These are phyloP conservation scores for Carnegiea gigantea DNA, from an alignment of 179 eudicot genomes.

Conservation along the genomic window DNA sequence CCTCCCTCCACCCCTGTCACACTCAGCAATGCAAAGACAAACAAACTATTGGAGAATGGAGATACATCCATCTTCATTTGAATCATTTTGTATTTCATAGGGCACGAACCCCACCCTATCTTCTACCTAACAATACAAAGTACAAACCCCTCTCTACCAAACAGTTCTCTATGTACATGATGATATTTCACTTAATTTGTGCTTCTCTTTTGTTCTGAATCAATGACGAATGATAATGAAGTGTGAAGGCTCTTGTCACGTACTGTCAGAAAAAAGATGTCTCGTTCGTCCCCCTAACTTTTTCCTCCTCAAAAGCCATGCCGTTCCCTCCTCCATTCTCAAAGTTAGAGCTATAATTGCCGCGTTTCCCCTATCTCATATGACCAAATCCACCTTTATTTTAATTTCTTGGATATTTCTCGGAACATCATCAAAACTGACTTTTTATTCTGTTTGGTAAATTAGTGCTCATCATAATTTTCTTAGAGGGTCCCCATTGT, in stretches of 20 bases:
- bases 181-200: background rate
- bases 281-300: conserved; percentile 17
- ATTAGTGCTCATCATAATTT: conserved; percentile 4
- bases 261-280: conserved; percentile 26
- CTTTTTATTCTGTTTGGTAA: background rate
- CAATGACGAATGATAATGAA: conserved; percentile 20
- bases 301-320: conserved; percentile 31
- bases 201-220: conserved; percentile 10
- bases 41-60: background rate
- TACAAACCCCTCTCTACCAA: conserved; percentile 4
- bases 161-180: background rate
- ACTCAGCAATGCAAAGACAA: background rate
- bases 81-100: no score
- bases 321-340: conserved; percentile 18
- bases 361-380: conserved; percentile 5
- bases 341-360: conserved; percentile 20
- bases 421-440: background rate
- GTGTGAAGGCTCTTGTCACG: conserved; percentile 29
- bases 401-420: background rate
- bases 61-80: no score
- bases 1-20: background rate
- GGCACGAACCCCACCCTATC: background rate
- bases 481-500: conserved; percentile 14
- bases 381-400: conserved; percentile 12
- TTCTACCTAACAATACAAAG: background rate